Base-by-base conservation (phyloP, 805 yeast genomes). In the Yamadazyma insecticola region DNA sequence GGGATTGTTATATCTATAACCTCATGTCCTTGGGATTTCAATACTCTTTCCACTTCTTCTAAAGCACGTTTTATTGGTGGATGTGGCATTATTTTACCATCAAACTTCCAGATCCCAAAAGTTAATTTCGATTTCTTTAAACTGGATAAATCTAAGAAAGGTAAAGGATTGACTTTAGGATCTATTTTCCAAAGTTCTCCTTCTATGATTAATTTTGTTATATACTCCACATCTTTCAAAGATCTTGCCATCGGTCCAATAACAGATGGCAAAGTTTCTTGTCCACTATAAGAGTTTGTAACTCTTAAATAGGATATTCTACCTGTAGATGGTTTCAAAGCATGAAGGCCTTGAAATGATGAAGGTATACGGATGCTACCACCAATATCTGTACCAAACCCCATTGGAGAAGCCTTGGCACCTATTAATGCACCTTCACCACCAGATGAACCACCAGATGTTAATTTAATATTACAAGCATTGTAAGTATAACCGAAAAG, bases 131-230 rank as follows among this genome's bases (percentile, higher is more conserved):
- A n/a, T n/a, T n/a, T n/a, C n/a, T n/a, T n/a, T n/a, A n/a, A n/a
- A n/a, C n/a, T n/a, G n/a, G 76, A 6, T 76, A 74, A 29, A 74
- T 44, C 27, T 13, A 14, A 12, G 78, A 77, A 31, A 60, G 46
- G 16, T 61, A 42, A 19, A 60, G 36, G 33, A 17, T 25, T 19
- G 5, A 38, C 42, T 17, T 29, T 53, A 29, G 74, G 65, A 49
- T 78, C 84, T 26, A 51, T 13, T 7, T 34, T 47, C 83, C 82
- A 78, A 6, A 81, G 82, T 49, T 72, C 57, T 39, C 67, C 57
- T 23, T 58, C 67, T 27, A 55, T 44, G 24, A 76, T 51, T 5
- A 67, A 53, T 43, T 69, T 66, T 56, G 74, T 53, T 34, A 73
- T 67, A 37, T 69, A 63, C 29, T 64, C 63, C 17, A 78, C 62